Evolutionary conservation across 306 rosid genomes (phyloP).

Genomic region (Begonia peltatifolia): DNA sequence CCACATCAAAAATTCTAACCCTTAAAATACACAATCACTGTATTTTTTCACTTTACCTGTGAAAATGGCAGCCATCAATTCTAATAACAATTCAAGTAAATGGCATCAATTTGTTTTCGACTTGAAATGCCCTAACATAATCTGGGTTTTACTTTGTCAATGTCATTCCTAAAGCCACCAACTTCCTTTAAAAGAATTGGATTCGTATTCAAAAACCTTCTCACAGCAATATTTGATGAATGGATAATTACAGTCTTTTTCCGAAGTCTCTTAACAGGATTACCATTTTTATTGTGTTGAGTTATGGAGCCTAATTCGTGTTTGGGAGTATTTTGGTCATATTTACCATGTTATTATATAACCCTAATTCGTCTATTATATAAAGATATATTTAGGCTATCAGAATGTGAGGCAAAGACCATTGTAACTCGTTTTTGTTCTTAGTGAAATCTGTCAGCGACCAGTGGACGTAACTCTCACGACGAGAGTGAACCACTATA

Average conservation of each 20-base stretch:
- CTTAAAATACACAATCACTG: neutral
- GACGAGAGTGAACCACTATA: too few relatives aligned
- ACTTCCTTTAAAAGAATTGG: slow-evolving; percentile 51
- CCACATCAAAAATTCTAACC: neutral
- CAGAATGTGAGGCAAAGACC: too few relatives aligned
- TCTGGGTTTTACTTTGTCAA: slow-evolving; percentile 61
- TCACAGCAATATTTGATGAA: slow-evolving; percentile 44
- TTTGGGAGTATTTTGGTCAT: too few relatives aligned
- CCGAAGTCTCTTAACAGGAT: slow-evolving; percentile 45
- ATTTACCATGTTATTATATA: too few relatives aligned
- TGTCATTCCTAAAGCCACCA: slow-evolving; percentile 42
- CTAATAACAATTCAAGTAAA: slow-evolving; percentile 63
- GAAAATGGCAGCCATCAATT: slow-evolving; percentile 84
- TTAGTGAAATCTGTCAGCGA: too few relatives aligned
- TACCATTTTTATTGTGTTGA: too few relatives aligned
- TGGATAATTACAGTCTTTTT: slow-evolving; percentile 34
- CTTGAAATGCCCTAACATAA: slow-evolving; percentile 56
- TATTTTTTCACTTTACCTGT: slow-evolving; percentile 18
- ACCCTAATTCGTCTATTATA: too few relatives aligned
- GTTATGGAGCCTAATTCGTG: too few relatives aligned
- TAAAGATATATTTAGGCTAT: too few relatives aligned
- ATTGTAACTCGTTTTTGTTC: too few relatives aligned
- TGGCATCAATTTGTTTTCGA: slow-evolving; percentile 47
- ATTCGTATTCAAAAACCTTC: slow-evolving; percentile 48
- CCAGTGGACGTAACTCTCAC: too few relatives aligned